Evolutionary conservation across 2,329 filamentous ascomycete genomes (phyloP), one percentile per base, ranked within the genome.

Genomic region (Fusarium acutatum): DNA sequence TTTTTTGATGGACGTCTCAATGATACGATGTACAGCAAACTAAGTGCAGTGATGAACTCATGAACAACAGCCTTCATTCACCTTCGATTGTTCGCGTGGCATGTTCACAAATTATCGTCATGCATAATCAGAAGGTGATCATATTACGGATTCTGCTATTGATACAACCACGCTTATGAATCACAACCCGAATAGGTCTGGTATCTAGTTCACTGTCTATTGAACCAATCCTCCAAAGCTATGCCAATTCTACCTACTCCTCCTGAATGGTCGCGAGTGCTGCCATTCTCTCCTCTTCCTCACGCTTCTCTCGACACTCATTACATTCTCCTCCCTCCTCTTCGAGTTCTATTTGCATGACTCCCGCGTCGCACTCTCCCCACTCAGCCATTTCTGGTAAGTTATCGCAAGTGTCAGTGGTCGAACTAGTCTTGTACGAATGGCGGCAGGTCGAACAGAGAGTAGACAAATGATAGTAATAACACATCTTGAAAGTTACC

Each of bases 161-260:
- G 5, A 17, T 12, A 13, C 1, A 5, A 12, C 11, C 8, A 20
- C 5, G 15, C 0, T 24, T 10, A 10, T 34, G 22, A 20, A 20
- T 10, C 10, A 5, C 0, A 5, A 20, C 4, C 3, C 14, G 2
- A 13, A 7, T 14, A 5, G 9, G 20, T 6, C 7, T 5, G 2
- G 2, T n/a, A 10, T n/a, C 7, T 0, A 0, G 14, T 37, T 26
- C 20, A 28, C 24, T 17, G 7, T 9, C 4, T 2, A 3, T 17
- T 11, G 3, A 7, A 5, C 34, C 6, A 3, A 10, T 18, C 11
- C 5, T 18, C 4, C 2, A 7, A 6, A 22, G 20, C 24, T 40
- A 28, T 9, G 14, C 3, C 7, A 6, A 22, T 9, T 8, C 18
- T 17, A 22, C 13, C 24, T n/a, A 38, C 8, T n/a, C 35, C 20